Evolutionary conservation across 495 filamentous ascomycete genomes (phyloP), one percentile per base, ranked within the genome.

Genomic region (Beverwykella pulmonaria): DNA sequence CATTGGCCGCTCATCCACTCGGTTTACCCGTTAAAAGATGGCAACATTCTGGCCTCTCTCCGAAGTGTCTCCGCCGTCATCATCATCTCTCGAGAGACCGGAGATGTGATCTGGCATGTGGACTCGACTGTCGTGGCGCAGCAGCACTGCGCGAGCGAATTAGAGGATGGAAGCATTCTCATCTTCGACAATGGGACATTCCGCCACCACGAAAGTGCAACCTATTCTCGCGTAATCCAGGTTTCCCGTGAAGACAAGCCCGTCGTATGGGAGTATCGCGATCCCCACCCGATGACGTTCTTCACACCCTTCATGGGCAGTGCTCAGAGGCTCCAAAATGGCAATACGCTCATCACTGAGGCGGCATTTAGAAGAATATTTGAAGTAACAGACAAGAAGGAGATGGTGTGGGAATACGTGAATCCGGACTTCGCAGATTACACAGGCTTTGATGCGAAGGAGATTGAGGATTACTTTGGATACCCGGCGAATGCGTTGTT

Each of bases 301-400:
- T 81, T 82, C 67, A 81, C 79, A 3, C 79, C 79, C 12, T 82
- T 82, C 52, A 82, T 82, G 80, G 79, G 80, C n/a, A 75, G 75
- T 29, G 80, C 79, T 8, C 79, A 81, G 67, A 66, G 72, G 23
- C 57, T 82, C 23, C 29, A 9, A 5, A 77, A 75, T 60, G 79
- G 77, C 34, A 82, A 82, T 58, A 75, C 78, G 0, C 48, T 82
- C 34, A 39, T 82, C 12, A 80, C 76, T 19, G 80, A 82, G 65
- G 77, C 76, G 53, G 79, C 76, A 14, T 74, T 75, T 58, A 64
- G 67, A 10, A 30, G 67, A 15, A 69, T 78, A 4, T 71, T 79
- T 29, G 77, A 79, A 58, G 76, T 79, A 36, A 78, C 76, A 3
- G 53, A 32, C 9, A 71, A 73, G 27, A 72, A 73, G 0, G 65